phyloP scores from a whole-genome alignment of 345 rosid genomes.

The Populus davidiana region DNA sequence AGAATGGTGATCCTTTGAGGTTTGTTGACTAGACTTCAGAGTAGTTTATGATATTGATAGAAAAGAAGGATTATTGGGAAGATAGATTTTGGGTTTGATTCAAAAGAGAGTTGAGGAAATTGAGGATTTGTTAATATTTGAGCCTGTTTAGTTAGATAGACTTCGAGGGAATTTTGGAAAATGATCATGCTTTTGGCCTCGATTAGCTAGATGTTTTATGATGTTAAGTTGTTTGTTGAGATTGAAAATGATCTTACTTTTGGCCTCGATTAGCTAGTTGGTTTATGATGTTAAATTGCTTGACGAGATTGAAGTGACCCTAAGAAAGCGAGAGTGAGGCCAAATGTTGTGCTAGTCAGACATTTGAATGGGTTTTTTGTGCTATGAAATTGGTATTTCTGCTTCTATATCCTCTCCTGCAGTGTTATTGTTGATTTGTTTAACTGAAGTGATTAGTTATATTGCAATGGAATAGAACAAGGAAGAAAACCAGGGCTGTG shows the following conservation, averaged over 20 bases:
- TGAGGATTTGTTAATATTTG: neutral
- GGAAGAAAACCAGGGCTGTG: neutral
- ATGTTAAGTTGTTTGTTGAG: neutral
- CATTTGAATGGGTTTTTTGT: neutral
- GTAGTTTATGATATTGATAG: neutral
- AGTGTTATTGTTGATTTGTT: neutral
- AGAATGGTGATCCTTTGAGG: neutral
- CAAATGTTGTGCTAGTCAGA: neutral
- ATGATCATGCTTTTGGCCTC: neutral
- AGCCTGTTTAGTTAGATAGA: neutral
- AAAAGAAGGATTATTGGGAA: neutral
- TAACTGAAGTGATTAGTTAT: neutral
- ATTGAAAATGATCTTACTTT: neutral
- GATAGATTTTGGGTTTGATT: neutral
- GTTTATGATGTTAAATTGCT: neutral
- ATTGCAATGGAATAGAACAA: neutral
- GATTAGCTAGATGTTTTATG: neutral
- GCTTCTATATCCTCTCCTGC: neutral
- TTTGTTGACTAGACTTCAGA: neutral
- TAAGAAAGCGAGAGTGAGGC: neutral
- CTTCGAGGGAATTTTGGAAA: neutral
- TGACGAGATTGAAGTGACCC: neutral
- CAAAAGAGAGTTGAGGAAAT: neutral
- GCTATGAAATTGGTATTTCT: neutral
- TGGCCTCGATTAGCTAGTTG: neutral